These are phyloP conservation scores for Fraxinus sp. DNA, from an alignment of 305 asterid species.

Conservation along the genomic window DNA sequence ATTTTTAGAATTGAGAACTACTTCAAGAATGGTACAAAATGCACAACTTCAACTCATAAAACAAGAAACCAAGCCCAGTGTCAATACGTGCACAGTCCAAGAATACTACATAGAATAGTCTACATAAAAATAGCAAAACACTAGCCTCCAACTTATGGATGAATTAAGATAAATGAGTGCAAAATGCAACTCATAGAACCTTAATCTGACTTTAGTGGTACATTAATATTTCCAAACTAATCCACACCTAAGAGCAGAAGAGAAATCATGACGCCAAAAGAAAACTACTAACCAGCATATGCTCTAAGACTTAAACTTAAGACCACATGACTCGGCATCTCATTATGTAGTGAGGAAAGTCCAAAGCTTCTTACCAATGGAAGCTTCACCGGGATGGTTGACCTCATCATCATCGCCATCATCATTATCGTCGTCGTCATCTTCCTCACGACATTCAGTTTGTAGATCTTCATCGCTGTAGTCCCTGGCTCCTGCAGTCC, in stretches of 20 bases:
- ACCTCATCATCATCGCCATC: conserved; percentile 57
- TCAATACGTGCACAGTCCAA: conserved; percentile 37
- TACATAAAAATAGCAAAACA: conserved; percentile 15
- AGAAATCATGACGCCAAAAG: conserved; percentile 21
- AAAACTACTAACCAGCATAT: conserved; percentile 7
- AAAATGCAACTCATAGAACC: conserved; percentile 28
- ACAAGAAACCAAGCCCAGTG: conserved; percentile 27
- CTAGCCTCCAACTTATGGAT: conserved; percentile 31
- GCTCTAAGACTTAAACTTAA: conserved; percentile 26
- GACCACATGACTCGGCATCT: conserved; percentile 6
- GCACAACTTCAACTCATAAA: conserved; percentile 27
- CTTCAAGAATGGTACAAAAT: neutral
- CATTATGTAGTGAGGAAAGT: conserved; percentile 75
- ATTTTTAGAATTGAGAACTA: neutral
- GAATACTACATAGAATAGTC: conserved; percentile 39
- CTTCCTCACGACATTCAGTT: conserved; percentile 39
- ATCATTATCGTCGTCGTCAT: conserved; percentile 36
- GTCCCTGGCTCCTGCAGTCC: conserved; percentile 42
- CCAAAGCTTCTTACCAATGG: conserved; percentile 93
- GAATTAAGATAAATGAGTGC: conserved; percentile 9
- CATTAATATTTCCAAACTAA: conserved; percentile 40
- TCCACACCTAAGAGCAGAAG: conserved; percentile 40
- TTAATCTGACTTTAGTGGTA: conserved; percentile 24
- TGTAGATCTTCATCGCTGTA: conserved; percentile 37
- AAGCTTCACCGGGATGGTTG: conserved; percentile 79